These are phyloP conservation scores for Calophaca sinica DNA, from an alignment of 306 rosid genomes.

Conservation along the genomic window DNA sequence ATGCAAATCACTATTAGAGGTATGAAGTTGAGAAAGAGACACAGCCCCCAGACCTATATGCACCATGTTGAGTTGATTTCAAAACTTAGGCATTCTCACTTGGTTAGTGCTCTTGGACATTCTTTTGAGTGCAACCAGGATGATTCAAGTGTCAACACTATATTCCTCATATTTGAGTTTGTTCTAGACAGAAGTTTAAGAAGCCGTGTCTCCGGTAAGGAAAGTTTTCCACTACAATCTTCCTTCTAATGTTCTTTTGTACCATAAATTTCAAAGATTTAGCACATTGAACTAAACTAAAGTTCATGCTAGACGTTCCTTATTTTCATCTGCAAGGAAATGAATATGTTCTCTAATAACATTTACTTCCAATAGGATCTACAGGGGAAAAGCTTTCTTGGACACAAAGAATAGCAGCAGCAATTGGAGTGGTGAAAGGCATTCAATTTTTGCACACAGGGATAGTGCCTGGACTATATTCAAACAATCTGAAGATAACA, in stretches of 20 bases:
- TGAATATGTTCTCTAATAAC: constrained; percentile 36
- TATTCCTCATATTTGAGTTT: constrained; percentile 79
- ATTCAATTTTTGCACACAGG: constrained; percentile 96
- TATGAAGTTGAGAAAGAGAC: constrained; percentile 70
- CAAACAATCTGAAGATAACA: constrained; percentile 82
- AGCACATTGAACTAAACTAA: not conserved
- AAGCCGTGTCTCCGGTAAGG: constrained; percentile 78
- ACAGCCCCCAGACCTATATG: constrained; percentile 65
- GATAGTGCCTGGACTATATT: constrained; percentile 84
- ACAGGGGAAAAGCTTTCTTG: constrained; percentile 69
- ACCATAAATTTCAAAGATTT: not conserved
- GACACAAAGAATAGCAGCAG: constrained; percentile 85
- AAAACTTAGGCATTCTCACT: constrained; percentile 79
- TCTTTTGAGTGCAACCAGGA: constrained; percentile 80
- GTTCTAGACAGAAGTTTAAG: constrained; percentile 69
- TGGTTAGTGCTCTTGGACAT: constrained; percentile 94
- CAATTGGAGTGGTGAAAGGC: constrained; percentile 86
- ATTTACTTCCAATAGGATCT: constrained; percentile 59
- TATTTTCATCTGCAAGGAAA: not conserved
- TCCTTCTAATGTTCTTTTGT: constrained; percentile 5
- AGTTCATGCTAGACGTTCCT: no score
- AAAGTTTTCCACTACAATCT: constrained; percentile 13
- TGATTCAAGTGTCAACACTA: constrained; percentile 66
- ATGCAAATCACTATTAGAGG: constrained; percentile 70
- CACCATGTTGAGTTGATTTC: constrained; percentile 84